Conservation (phyloP, 225 moss, liverwort and hornwort species). For the Polytrichum commune region DNA sequence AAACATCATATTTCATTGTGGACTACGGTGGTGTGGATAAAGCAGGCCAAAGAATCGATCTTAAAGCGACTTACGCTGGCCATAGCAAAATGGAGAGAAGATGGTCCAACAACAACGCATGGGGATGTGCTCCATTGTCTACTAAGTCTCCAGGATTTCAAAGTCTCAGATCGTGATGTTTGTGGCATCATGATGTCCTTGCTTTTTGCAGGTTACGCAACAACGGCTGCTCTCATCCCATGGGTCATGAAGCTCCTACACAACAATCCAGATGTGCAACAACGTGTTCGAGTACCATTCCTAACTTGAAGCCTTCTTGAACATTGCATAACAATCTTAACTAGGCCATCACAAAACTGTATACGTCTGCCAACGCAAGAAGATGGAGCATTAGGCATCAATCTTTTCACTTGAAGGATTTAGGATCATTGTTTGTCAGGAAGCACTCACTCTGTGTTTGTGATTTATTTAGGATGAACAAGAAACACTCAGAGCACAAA, state of each 20-base stretch:
- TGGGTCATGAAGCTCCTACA: constrained; percentile 28
- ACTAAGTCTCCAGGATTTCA: constrained; percentile 2
- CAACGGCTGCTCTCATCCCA: constrained; percentile 12
- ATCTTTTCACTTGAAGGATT: too few relatives aligned
- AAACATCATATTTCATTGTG: too few relatives aligned
- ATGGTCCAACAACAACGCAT: background rate
- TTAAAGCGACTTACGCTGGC: background rate
- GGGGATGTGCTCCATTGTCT: constrained; percentile 11
- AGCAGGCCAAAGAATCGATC: constrained; percentile 7
- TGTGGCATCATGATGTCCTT: fast-evolving
- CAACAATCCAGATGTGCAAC: constrained; percentile 25
- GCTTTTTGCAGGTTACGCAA: constrained; percentile 8
- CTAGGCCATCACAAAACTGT: too few relatives aligned
- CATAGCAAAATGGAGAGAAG: constrained; percentile 19
- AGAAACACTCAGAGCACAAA: constrained; percentile 12
- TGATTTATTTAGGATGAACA: constrained; percentile 21
- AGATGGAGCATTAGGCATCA: too few relatives aligned
- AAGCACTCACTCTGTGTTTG: background rate
- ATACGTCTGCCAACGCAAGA: too few relatives aligned
- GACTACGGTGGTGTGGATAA: background rate
- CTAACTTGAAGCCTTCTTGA: too few relatives aligned
- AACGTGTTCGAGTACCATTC: constrained; percentile 20
- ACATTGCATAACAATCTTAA: too few relatives aligned
- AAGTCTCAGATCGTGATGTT: constrained; percentile 12
- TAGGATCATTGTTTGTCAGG: too few relatives aligned